Evolutionary conservation across 306 rosid genomes (phyloP).

Genomic region (Quercus ilex): DNA sequence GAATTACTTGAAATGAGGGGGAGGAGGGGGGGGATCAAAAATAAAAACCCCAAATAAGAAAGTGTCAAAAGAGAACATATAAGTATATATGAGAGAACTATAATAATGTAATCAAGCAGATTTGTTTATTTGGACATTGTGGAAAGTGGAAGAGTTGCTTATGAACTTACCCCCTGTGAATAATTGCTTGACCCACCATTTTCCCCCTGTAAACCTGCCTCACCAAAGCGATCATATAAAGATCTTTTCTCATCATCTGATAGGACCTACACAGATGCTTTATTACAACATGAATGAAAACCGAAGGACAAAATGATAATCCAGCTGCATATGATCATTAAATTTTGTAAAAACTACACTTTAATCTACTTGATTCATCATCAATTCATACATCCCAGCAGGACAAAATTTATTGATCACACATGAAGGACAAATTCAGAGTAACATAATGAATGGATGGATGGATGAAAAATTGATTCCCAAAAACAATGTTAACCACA

Average conservation of each 20-base stretch:
- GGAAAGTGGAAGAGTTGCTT: slow-evolving; percentile 7
- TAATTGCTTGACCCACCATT: slow-evolving; percentile 46
- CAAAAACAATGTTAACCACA: background rate
- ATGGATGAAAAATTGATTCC: background rate
- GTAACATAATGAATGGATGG: background rate
- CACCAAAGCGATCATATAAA: slow-evolving; percentile 88
- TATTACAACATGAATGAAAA: slow-evolving; percentile 49
- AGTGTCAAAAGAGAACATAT: background rate
- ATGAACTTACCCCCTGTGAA: slow-evolving; percentile 65
- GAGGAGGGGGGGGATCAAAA: no score
- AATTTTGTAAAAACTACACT: background rate
- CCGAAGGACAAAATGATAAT: slow-evolving; percentile 14
- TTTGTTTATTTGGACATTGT: background rate
- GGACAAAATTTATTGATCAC: slow-evolving; percentile 8
- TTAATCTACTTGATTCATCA: slow-evolving; percentile 4
- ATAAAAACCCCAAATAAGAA: background rate
- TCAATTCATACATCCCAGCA: slow-evolving; percentile 7
- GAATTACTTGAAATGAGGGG: slow-evolving; percentile 16
- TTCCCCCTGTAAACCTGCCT: slow-evolving; percentile 82
- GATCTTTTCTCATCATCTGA: slow-evolving; percentile 97
- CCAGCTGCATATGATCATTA: slow-evolving; percentile 13
- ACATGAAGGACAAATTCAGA: background rate
- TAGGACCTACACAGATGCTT: slow-evolving; percentile 77
- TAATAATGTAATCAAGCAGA: slow-evolving; percentile 18
- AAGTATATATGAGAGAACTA: background rate